phyloP scores from a whole-genome alignment of 2,329 filamentous ascomycete species.

The Magnaporthales sp. region DNA sequence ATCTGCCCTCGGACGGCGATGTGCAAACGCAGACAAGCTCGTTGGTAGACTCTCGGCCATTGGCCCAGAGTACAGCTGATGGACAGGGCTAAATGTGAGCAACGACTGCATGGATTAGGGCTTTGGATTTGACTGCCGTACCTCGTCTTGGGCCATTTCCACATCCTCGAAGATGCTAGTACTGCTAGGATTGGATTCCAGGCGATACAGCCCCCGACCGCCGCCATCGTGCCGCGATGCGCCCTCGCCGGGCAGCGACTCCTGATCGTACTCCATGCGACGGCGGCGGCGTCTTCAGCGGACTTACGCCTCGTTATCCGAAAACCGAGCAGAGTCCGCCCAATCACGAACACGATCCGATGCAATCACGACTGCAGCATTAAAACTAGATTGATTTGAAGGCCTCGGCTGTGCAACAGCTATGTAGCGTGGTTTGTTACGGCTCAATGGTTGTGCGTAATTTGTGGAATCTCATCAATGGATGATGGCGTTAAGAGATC shows the following conservation, averaged over 20 bases:
- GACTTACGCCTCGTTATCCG: conserved; percentile 5
- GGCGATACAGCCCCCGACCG: conserved; percentile 44
- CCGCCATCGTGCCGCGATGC: conserved; percentile 5
- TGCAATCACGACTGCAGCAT: neutral
- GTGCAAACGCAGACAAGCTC: conserved; percentile 83
- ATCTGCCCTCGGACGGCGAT: conserved; percentile 71
- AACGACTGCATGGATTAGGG: conserved; percentile 6
- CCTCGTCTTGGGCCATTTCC: conserved; percentile 98
- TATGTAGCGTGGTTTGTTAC: neutral
- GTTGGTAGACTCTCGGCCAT: conserved; percentile 94
- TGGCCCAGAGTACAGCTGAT: conserved; percentile 75
- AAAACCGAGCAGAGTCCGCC: neutral
- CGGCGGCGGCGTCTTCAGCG: conserved; percentile 7
- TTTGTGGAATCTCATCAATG: neutral
- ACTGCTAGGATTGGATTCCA: conserved; percentile 62
- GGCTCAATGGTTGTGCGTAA: neutral
- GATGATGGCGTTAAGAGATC: neutral
- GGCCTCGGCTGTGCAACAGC: neutral
- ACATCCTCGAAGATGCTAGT: conserved; percentile 86
- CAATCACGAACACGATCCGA: neutral
- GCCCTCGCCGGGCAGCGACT: conserved; percentile 4
- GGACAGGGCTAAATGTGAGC: conserved; percentile 10
- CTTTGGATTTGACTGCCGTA: conserved; percentile 24
- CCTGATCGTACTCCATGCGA: conserved; percentile 9
- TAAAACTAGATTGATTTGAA: neutral